Conservation (phyloP, 2,329 filamentous ascomycete genomes). For the Zasmidium angulare region DNA sequence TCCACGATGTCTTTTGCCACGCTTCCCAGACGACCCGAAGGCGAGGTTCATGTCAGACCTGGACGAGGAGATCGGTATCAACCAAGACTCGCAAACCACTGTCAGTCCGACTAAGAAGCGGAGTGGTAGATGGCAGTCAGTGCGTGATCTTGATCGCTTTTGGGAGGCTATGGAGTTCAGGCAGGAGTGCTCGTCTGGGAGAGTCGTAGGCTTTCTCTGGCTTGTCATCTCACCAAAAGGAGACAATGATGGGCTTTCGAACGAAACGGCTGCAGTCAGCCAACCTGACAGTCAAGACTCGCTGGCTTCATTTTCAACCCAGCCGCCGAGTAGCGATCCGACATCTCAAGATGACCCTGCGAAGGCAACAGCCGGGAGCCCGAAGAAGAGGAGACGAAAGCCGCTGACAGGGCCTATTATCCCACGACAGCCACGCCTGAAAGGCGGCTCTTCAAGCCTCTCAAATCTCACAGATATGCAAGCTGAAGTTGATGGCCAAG, state of each 20-base stretch:
- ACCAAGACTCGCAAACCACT: constrained; percentile 31
- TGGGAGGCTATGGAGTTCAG: constrained; percentile 98
- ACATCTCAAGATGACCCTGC: not conserved
- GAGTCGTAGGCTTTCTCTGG: constrained; percentile 94
- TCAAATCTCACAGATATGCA: constrained; percentile 23
- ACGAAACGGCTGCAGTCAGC: not conserved
- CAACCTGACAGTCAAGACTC: constrained; percentile 24
- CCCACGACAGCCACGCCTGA: constrained; percentile 57
- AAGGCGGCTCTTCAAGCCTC: constrained; percentile 28
- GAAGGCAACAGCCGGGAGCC: constrained; percentile 2
- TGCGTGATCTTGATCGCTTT: constrained; percentile 83
- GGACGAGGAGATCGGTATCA: constrained; percentile 65
- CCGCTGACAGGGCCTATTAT: constrained; percentile 60
- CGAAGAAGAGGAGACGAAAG: constrained; percentile 42
- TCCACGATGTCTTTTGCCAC: constrained; percentile 77
- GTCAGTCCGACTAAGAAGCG: constrained; percentile 45
- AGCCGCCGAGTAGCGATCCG: constrained; percentile 7
- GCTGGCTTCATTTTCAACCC: not conserved
- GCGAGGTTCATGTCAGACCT: constrained; percentile 84
- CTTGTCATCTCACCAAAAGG: constrained; percentile 68
- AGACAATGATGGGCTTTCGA: not conserved
- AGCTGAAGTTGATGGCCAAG: constrained; percentile 9
- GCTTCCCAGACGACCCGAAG: constrained; percentile 94
- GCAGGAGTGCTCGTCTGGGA: constrained; percentile 91
- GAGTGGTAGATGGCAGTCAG: constrained; percentile 75